Percentiles rank a stretch among this genome's conserved stretches.
phyloP scores from a whole-genome alignment of 768 basidiomycete genomes.

The Mycena belliarum region DNA sequence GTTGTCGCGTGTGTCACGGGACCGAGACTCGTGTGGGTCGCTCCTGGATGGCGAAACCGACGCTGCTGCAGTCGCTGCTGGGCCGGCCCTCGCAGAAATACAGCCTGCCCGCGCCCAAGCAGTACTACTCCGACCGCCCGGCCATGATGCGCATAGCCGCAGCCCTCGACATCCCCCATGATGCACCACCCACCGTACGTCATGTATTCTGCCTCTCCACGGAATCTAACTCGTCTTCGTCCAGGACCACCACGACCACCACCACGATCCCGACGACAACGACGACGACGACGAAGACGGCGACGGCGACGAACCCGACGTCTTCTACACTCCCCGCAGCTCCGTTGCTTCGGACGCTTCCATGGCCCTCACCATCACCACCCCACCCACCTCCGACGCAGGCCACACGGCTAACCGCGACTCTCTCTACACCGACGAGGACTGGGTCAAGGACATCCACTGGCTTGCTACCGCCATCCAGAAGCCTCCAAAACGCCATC shows the following conservation, averaged over 20 bases:
- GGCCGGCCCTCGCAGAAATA: conserved; percentile 68
- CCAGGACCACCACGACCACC: background rate
- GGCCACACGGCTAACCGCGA: no score
- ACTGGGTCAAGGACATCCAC: conserved; percentile 70
- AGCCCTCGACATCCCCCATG: conserved; percentile 20
- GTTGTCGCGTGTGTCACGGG: no score
- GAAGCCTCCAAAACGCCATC: conserved; percentile 11
- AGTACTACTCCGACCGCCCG: conserved; percentile 53
- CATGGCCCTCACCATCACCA: conserved; percentile 21
- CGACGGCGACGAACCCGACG: conserved; percentile 23
- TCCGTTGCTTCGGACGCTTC: conserved; percentile 23
- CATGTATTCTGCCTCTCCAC: conserved; percentile 9
- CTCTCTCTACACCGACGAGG: conserved; percentile 49
- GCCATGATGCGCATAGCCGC: conserved; percentile 54
- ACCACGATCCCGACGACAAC: conserved; percentile 1
- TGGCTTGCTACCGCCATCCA: conserved; percentile 48
- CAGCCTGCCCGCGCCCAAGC: conserved; percentile 41
- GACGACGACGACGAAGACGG: conserved; percentile 7
- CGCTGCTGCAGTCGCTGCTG: conserved; percentile 60
- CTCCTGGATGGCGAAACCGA: conserved; percentile 52
- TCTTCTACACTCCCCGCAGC: conserved; percentile 11
- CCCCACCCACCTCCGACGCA: conserved; percentile 17
- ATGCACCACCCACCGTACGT: conserved; percentile 14
- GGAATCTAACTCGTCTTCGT: conserved; percentile 9
- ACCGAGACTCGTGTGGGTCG: no score